Evolutionary conservation across 805 yeast genomes (phyloP), one percentile per base, ranked within the genome.

Genomic region (Candida coquimbonensis): DNA sequence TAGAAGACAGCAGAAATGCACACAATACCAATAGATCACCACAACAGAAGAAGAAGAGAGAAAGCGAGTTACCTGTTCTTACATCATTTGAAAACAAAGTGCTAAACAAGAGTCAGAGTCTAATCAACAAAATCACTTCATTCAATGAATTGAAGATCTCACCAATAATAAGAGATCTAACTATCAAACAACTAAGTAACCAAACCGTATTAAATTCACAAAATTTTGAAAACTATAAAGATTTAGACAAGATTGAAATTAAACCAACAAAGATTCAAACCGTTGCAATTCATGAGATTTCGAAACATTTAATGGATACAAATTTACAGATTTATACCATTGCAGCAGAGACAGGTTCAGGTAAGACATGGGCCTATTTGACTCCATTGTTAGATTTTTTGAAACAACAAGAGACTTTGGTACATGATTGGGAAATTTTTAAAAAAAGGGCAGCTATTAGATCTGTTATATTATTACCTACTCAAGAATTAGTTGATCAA

Each of bases 271-370:
- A 93, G 2, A 85, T 91, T 38, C 99, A 91, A 65, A 72, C 78
- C 5, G 83, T 90, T 7, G 83, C 93, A 6, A 76, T 87, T 37
- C 68, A 65, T 45, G 56, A 54, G 26, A 48, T 68, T 21, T 55
- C 68, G 2, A 55, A 59, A 38, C 46, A 52, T 9, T 48, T 68
- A 14, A 63, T 63, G 66, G 64, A 63, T 25, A 62, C 61, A 8
- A 66, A 71, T 48, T 55, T 80, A 41, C 79, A 80, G 52, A 74
- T 82, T 1, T 87, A 78, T 68, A 78, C 93, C 3, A 64, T 91
- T 45, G 97, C 98, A 0, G 96, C 97, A 3, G 98, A 93, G 61
- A 91, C 99, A 0, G 99, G 99, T 0, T 84, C 96, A 0, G 99
- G 99, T 9, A 91, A 91, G 60, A 91, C 99, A 0, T 80, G 96